These are phyloP conservation scores for Leptomonas pyrrhocoris DNA, from an alignment of 208 protist genomes.

Conservation along the genomic window DNA sequence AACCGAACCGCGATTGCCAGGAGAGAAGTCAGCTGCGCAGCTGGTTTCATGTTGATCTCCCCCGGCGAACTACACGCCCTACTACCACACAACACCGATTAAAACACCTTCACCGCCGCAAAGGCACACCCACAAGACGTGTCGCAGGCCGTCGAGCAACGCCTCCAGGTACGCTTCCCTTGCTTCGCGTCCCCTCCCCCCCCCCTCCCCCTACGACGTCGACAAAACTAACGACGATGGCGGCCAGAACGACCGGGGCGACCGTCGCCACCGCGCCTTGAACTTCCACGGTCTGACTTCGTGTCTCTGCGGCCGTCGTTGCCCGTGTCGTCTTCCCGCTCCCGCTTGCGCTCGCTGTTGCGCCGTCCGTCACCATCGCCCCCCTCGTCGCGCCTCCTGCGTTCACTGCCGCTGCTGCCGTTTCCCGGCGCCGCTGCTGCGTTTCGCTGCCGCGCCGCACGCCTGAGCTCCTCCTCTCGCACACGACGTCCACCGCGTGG, in stretches of 20 bases:
- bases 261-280: not conserved
- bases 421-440: not conserved
- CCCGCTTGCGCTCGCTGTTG: conserved; percentile 13
- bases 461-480: too few relatives aligned
- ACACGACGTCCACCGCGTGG: not conserved
- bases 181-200: not conserved
- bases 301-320: not conserved
- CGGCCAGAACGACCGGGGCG: not conserved
- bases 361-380: conserved; percentile 17
- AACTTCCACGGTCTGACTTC: not conserved
- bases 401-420: not conserved
- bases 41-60: too few relatives aligned
- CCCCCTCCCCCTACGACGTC: not conserved
- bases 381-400: conserved; percentile 2
- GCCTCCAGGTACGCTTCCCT: not conserved
- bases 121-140: not conserved
- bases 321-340: not conserved
- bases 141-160: too few relatives aligned
- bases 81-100: too few relatives aligned
- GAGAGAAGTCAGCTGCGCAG: too few relatives aligned
- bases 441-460: too few relatives aligned
- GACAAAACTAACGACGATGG: not conserved
- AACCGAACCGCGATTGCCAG: too few relatives aligned
- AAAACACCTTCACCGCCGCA: too few relatives aligned
- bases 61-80: too few relatives aligned